phyloP scores from a whole-genome alignment of 768 basidiomycete genomes.

The Pleurotus sapidus region DNA sequence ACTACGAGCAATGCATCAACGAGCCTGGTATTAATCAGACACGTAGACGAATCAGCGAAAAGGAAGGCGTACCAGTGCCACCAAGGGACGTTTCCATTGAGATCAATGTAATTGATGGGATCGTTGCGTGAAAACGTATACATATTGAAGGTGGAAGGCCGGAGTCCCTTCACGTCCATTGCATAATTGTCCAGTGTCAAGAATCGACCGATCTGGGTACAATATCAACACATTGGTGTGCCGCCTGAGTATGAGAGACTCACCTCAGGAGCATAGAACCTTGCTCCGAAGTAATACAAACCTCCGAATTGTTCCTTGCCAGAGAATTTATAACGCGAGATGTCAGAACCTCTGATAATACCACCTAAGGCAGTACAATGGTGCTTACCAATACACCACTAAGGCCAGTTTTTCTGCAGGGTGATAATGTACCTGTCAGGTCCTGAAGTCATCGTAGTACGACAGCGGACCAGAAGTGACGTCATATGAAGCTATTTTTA shows the following conservation, averaged over 20 bases:
- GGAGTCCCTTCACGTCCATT: constrained; percentile 8
- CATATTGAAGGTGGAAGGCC: constrained; percentile 12
- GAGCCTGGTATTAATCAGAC: not conserved
- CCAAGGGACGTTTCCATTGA: constrained; percentile 13
- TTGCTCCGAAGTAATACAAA: constrained; percentile 11
- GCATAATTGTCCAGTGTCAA: constrained; percentile 11
- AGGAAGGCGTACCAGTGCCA: constrained; percentile 10
- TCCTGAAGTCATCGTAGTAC: too few relatives aligned
- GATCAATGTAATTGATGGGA: constrained; percentile 11
- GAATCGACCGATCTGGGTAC: constrained; percentile 10
- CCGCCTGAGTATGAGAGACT: not conserved
- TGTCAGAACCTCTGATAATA: not conserved
- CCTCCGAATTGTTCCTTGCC: constrained; percentile 11
- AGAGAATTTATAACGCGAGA: constrained; percentile 8
- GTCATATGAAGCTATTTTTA: too few relatives aligned
- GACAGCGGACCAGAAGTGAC: too few relatives aligned
- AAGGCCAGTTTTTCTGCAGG: too few relatives aligned
- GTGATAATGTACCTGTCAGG: too few relatives aligned
- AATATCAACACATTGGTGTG: too few relatives aligned
- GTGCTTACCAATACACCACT: too few relatives aligned
- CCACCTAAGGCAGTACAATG: too few relatives aligned
- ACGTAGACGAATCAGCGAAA: too few relatives aligned
- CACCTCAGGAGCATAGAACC: constrained; percentile 12
- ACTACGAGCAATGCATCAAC: not conserved
- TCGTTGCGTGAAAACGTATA: constrained; percentile 12